Base-by-base conservation (phyloP, 768 basidiomycete genomes). In the Sarcodon aspratus region DNA sequence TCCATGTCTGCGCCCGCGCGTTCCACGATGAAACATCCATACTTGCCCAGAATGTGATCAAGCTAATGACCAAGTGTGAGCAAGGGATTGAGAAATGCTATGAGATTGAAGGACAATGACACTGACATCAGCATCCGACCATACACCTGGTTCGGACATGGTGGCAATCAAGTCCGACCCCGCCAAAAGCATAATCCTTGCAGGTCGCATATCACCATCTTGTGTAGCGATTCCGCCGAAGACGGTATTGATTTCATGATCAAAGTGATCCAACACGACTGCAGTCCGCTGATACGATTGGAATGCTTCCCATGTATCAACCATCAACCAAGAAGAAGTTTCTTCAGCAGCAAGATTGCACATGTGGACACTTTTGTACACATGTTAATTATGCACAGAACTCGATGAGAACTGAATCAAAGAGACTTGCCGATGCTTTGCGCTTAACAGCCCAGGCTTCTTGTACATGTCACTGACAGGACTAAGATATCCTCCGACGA, bases 141-240 rank as follows among this genome's bases (percentile, higher is more conserved):
- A 99, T 35, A 99, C 95, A 13, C 96, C 95, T 27, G 96, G 96
- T 68, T 97, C 93, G 55, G 88, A 89, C 85, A 99, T 97, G 27
- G 93, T 96, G 59, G 89, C 82, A 65, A 98, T 98, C 57, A 99
- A 73, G 67, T 99, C 96, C 9, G 89, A 93, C n/a, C 96, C 96
- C 5, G 96, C 96, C 48, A 99, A 78, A 37, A 99, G 78, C 85
- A 98, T 89, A 55, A 97, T 75, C 53, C 82, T 82, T 54, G 88
- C 82, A 60, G 75, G 69, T 53, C 83, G 77, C 57, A 75, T 78
- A 69, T 89, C 78, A 46, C 86, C 84, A 61, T 84, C 82, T 55
- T 78, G 74, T 3, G 80, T 80, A 18, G 71, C 68, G 32, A 90
- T 78, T 43, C 93, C 95, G 6, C 92, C 91, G 18, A 83, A 69